phyloP scores from a whole-genome alignment of 2,329 filamentous ascomycete genomes.

The Coleophoma crateriformis region DNA sequence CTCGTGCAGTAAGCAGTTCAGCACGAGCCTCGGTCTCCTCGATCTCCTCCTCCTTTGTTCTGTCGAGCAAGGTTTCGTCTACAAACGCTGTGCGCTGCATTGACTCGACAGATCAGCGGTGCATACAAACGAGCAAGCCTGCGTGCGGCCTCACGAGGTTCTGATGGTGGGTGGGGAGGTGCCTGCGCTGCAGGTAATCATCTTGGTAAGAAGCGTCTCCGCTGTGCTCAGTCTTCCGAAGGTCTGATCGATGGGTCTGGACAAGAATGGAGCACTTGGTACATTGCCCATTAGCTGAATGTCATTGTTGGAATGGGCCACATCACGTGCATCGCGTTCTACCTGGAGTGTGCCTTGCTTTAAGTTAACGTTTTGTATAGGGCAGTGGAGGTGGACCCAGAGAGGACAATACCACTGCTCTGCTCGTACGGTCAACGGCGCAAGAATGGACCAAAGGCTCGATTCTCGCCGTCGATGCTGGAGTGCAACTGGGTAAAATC shows the following conservation, averaged over 20 bases:
- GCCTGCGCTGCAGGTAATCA: slow-evolving; percentile 63
- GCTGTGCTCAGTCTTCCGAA: no score
- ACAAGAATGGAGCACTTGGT: no score
- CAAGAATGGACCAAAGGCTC: slow-evolving; percentile 79
- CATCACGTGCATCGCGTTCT: not conserved
- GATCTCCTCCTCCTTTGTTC: no score
- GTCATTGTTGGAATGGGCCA: not conserved
- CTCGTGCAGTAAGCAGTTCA: no score
- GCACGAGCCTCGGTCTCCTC: no score
- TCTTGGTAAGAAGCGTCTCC: slow-evolving; percentile 53
- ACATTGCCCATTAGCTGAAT: no score
- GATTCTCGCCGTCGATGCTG: slow-evolving; percentile 87
- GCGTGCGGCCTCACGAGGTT: no score
- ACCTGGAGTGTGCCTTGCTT: not conserved
- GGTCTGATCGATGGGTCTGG: no score
- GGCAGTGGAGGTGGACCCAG: slow-evolving; percentile 84
- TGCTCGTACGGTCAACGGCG: slow-evolving; percentile 78
- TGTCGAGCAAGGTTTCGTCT: slow-evolving; percentile 22
- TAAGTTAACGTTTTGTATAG: slow-evolving; percentile 37
- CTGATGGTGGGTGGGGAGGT: not conserved
- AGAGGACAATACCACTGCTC: slow-evolving; percentile 84
- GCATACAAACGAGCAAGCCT: no score
- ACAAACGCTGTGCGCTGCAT: slow-evolving; percentile 8
- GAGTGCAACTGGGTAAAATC: slow-evolving; percentile 83
- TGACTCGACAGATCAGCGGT: no score